Evolutionary conservation across 371 early-diverging fungal genomes (phyloP).

Genomic region (Rhizopus delemar): DNA sequence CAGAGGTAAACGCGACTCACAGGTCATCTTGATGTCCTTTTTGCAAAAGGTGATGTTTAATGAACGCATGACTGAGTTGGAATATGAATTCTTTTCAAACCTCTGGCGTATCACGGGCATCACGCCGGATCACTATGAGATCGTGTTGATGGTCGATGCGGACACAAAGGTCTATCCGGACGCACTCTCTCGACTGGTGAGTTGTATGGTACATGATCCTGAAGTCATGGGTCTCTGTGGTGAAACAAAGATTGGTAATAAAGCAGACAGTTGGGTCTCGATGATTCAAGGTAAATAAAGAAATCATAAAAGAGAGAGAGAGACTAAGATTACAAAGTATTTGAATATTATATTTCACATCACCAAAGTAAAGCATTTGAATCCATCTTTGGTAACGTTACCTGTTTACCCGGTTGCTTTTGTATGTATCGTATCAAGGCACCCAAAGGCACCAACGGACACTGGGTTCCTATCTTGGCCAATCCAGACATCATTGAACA

Average conservation of each 20-base stretch:
- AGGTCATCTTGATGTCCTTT: slow-evolving; percentile 97
- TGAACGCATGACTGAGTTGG: slow-evolving; percentile 94
- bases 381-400: slow-evolving; percentile 94
- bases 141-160: slow-evolving; percentile 96
- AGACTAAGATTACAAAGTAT: slow-evolving; percentile 9
- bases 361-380: slow-evolving; percentile 94
- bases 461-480: slow-evolving; percentile 88
- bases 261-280: slow-evolving; percentile 81
- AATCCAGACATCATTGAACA: slow-evolving; percentile 93
- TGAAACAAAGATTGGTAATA: slow-evolving; percentile 89
- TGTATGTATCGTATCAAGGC: slow-evolving; percentile 94
- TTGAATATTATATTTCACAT: slow-evolving; percentile 86
- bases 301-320: not conserved
- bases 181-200: slow-evolving; percentile 72
- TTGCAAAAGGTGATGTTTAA: slow-evolving; percentile 93
- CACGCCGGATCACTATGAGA: slow-evolving; percentile 83
- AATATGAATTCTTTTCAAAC: slow-evolving; percentile 92
- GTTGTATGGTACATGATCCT: slow-evolving; percentile 68
- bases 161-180: slow-evolving; percentile 90
- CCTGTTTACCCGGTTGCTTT: slow-evolving; percentile 97
- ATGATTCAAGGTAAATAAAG: slow-evolving; percentile 73
- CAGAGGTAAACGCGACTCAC: slow-evolving; percentile 98
- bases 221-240: slow-evolving; percentile 83
- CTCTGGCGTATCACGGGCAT: slow-evolving; percentile 85
- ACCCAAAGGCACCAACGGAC: slow-evolving; percentile 72